A percentile compares a stretch with the other conserved stretches of the same genome.
Conservation (phyloP, 345 rosid species). For the Populus alba region DNA sequence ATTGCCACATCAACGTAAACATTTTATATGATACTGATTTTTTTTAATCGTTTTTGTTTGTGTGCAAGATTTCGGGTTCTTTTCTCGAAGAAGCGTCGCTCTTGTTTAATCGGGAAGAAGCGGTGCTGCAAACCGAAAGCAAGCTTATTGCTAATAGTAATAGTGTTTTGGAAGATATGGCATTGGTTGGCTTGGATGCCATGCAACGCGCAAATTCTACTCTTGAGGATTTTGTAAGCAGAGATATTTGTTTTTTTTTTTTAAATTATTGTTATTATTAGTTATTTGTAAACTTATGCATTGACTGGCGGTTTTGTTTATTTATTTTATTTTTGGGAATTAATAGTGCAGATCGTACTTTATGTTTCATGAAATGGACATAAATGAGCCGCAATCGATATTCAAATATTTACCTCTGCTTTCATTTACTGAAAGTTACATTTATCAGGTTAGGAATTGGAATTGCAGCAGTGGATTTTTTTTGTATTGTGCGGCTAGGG, state of each 20-base stretch:
- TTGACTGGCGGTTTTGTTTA: background rate
- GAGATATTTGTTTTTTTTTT: background rate
- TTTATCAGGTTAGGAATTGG: slow-evolving; percentile 66
- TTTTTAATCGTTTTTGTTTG: background rate
- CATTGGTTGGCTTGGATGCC: slow-evolving; percentile 66
- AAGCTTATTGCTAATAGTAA: background rate
- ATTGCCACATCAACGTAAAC: too few relatives aligned
- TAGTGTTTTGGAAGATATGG: slow-evolving; percentile 23
- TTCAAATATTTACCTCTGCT: slow-evolving; percentile 72
- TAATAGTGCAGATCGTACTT: slow-evolving; percentile 88
- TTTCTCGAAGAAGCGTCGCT: slow-evolving; percentile 53
- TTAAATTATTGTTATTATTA: background rate
- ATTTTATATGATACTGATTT: too few relatives aligned
- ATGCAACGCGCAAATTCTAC: slow-evolving; percentile 94
- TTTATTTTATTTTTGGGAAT: slow-evolving; percentile 5
- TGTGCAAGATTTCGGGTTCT: slow-evolving; percentile 42
- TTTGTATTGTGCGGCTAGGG: background rate
- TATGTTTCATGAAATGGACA: slow-evolving; percentile 82
- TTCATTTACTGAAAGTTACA: slow-evolving; percentile 73
- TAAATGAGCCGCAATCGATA: slow-evolving; percentile 47
- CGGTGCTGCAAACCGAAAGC: background rate
- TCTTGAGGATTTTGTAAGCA: slow-evolving; percentile 81
- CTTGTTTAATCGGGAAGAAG: slow-evolving; percentile 15
- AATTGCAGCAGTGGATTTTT: background rate
- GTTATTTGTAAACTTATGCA: background rate